Base-by-base conservation (phyloP, 176 grass and related monocot genomes). In the Rhynchospora tenuis region DNA sequence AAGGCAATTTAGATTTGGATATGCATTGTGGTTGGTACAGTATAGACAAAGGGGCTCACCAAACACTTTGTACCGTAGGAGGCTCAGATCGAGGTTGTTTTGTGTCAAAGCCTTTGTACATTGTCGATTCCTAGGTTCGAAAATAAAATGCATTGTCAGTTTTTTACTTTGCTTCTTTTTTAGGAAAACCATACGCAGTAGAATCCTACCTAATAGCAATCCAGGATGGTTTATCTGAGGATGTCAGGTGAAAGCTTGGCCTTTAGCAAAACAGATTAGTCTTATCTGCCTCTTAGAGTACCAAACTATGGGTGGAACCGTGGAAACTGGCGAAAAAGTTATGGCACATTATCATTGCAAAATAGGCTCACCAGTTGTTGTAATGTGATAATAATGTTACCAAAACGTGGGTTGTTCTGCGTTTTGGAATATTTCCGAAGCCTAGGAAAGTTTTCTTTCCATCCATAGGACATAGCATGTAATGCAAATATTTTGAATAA, bases 31-130 rank as follows among this genome's bases (percentile, higher is more conserved):
- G 29, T 64, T 81, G 78, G 57, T 81, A 61, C 16, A 13, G 14
- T 24, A 81, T 81, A 64, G 58, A 81, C 78, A 81, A 64, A 81
- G 45, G 51, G 5, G 31, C 5, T 81, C 58, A 81, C 31, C 78
- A 81, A 81, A 81, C 9, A 81, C 17, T 81, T 81, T n/a, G 28
- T 22, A 44, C 22, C 38, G 15, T 48, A 61, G 16, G 26, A 20
- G 29, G 56, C 28, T 81, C 62, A 5, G 0, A 64, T 64, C 20
- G 11, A 10, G 16, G 6, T 78, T 78, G 47, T 16, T 78, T 48
- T 5, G 22, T 14, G 15, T 31, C 5, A 5, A 28, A 20, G 17
- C 9, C 59, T 5, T 42, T 23, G 4, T 61, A 62, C 15, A 17
- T 63, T 61, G 57, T 81, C 33, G 29, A 6, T 81, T 81, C 46